These are phyloP conservation scores for Clausena lansium DNA, from an alignment of 345 rosid species.

Conservation along the genomic window DNA sequence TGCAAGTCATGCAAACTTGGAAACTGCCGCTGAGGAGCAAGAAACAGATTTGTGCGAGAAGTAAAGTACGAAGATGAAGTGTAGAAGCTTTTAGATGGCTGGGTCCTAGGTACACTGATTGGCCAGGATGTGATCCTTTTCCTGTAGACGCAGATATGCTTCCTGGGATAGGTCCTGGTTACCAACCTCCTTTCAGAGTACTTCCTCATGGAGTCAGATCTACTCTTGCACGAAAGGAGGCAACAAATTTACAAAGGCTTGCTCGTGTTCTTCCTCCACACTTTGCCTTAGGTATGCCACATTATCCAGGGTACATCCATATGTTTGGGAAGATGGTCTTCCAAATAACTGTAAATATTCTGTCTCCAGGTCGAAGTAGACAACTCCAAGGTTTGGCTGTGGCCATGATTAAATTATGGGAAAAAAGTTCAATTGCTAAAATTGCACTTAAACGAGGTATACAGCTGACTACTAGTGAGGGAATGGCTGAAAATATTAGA, in stretches of 20 bases:
- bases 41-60: slow-evolving; percentile 32
- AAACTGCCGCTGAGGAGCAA: slow-evolving; percentile 22
- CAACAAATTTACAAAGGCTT: slow-evolving; percentile 73
- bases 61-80: slow-evolving; percentile 77
- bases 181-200: slow-evolving; percentile 80
- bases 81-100: slow-evolving; percentile 68
- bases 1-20: slow-evolving; percentile 28
- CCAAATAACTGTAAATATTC: slow-evolving; percentile 18
- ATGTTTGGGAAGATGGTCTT: slow-evolving; percentile 8
- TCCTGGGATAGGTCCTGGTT: slow-evolving; percentile 74
- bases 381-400: slow-evolving; percentile 89
- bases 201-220: slow-evolving; percentile 92
- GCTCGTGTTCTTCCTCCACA: slow-evolving; percentile 92
- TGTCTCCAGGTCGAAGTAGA: slow-evolving; percentile 77
- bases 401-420: slow-evolving; percentile 86
- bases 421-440: slow-evolving; percentile 77
- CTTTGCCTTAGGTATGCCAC: slow-evolving; percentile 75
- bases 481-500: slow-evolving; percentile 99
- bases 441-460: slow-evolving; percentile 91
- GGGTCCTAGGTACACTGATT: slow-evolving; percentile 88
- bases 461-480: slow-evolving; percentile 86
- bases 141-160: slow-evolving; percentile 97
- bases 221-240: slow-evolving; percentile 57
- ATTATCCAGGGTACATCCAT: background rate
- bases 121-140: slow-evolving; percentile 79